A percentile compares a stretch with the other conserved stretches of the same genome.
Conservation (phyloP, 495 filamentous ascomycete genomes). For the Penicillium parvum region DNA sequence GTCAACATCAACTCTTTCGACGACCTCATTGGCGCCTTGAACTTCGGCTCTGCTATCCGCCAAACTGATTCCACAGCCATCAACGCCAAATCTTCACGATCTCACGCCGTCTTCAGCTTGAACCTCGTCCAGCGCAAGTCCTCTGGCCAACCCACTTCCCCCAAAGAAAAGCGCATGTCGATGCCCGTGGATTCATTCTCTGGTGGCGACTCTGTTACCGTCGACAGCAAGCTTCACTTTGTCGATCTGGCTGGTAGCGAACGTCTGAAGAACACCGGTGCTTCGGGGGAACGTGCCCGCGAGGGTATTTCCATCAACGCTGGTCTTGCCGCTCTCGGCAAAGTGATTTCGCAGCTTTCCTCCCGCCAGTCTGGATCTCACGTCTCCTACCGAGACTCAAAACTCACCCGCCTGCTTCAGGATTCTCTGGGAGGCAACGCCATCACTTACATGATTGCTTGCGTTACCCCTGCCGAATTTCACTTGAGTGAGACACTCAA, state of each 20-base stretch:
- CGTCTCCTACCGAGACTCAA: conserved; percentile 97
- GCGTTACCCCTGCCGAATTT: conserved; percentile 94
- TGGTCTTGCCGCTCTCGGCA: conserved; percentile 89
- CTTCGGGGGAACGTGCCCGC: conserved; percentile 89
- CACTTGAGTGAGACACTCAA: conserved; percentile 97
- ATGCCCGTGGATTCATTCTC: conserved; percentile 80
- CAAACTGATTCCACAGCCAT: conserved; percentile 99
- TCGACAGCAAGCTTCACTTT: conserved; percentile 98
- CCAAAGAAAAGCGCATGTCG: conserved; percentile 81
- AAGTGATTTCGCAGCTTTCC: conserved; percentile 97
- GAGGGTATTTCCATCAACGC: conserved; percentile 99
- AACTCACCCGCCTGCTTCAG: conserved; percentile 90
- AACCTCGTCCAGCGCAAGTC: conserved; percentile 86
- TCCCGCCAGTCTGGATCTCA: conserved; percentile 83
- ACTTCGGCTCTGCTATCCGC: conserved; percentile 88
- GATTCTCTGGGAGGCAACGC: conserved; percentile 98
- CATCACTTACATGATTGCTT: conserved; percentile 99
- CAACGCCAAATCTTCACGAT: conserved; percentile 97
- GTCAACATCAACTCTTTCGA: conserved; percentile 89
- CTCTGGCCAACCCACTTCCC: conserved; percentile 45
- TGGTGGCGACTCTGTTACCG: conserved; percentile 67
- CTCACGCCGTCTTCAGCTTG: conserved; percentile 94
- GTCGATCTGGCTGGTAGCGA: conserved; percentile 98
- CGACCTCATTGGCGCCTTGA: conserved; percentile 81
- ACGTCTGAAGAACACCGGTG: conserved; percentile 93